Evolutionary conservation across 2,329 filamentous ascomycete genomes (phyloP), one percentile per base, ranked within the genome.

Genomic region (Acarospora socialis): DNA sequence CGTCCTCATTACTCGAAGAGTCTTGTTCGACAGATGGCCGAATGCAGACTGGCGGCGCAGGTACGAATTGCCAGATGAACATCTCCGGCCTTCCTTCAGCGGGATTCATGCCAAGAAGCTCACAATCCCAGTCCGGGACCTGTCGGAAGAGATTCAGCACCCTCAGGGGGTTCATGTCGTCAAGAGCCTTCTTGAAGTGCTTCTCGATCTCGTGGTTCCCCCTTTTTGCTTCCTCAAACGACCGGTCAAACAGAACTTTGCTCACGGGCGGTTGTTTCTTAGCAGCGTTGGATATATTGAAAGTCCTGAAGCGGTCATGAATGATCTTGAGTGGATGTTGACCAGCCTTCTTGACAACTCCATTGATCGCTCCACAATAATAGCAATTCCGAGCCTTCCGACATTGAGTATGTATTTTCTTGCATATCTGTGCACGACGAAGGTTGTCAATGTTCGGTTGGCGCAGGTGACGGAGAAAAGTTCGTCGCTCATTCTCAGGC

Each of bases 31-130:
- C 90, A 0, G 86, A 94, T 0, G 90, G 90, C 37, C 90, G 71
- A 46, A 98, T 92, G 44, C 83, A 92, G 4, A 95, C 81, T 0
- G 90, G 90, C 1, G 90, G 87, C 1, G 87, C 87, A 1, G 90
- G 90, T 21, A 98, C 68, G 48, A 84, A 92, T 50, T 93, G 86
- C 90, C 90, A 98, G 26, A 98, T 73, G 53, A 95, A 92, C 75
- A 92, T 92, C 52, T 98, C 90, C 0, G 90, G 90, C 12, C 86
- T 71, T 7, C 83, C 83, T 46, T 93, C 84, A 9, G 72, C 67
- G 1, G 86, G 81, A 47, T 94, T 77, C 46, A 98, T 71, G 4
- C 87, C 87, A 1, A 98, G 65, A 14, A 98, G 66, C 54, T 95
- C 86, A 52, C 87, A 93, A 53, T 98, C 90, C 5, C 73, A 71